phyloP scores from a whole-genome alignment of 1,139 yeast species.

The Lipomyces yarrowii region DNA sequence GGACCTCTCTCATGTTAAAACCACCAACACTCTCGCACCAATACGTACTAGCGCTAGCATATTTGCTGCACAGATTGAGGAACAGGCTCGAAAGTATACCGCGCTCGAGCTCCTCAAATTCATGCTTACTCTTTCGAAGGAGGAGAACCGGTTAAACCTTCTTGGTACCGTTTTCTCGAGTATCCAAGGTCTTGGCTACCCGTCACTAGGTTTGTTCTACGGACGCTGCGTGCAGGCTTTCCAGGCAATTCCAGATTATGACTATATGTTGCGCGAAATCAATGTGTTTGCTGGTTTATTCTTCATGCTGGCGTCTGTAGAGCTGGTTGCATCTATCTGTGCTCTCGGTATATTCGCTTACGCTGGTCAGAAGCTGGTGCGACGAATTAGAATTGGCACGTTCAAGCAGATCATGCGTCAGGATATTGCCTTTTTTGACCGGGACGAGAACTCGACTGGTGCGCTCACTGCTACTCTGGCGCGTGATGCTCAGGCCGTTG shows the following conservation, averaged over 20 bases:
- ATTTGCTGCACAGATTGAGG: not conserved
- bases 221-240: constrained; percentile 44
- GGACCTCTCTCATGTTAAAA: constrained; percentile 12
- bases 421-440: constrained; percentile 55
- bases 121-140: constrained; percentile 22
- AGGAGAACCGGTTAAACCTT: constrained; percentile 32
- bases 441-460: constrained; percentile 58
- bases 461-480: constrained; percentile 56
- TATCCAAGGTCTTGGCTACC: constrained; percentile 46
- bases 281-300: constrained; percentile 44
- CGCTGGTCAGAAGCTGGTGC: constrained; percentile 49
- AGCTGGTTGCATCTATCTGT: constrained; percentile 39
- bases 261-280: constrained; percentile 42
- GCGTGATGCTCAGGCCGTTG: constrained; percentile 55
- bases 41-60: constrained; percentile 5
- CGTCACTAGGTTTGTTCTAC: constrained; percentile 45
- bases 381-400: constrained; percentile 52
- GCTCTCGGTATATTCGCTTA: constrained; percentile 40
- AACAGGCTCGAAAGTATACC: constrained; percentile 12
- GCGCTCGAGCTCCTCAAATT: constrained; percentile 23
- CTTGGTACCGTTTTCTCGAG: constrained; percentile 40
- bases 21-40: not conserved
- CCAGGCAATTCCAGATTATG: constrained; percentile 37
- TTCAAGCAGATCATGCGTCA: constrained; percentile 56
- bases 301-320: constrained; percentile 46